These are phyloP conservation scores for Raphanus raphanistrum DNA, from an alignment of 345 rosid genomes.

Conservation along the genomic window DNA sequence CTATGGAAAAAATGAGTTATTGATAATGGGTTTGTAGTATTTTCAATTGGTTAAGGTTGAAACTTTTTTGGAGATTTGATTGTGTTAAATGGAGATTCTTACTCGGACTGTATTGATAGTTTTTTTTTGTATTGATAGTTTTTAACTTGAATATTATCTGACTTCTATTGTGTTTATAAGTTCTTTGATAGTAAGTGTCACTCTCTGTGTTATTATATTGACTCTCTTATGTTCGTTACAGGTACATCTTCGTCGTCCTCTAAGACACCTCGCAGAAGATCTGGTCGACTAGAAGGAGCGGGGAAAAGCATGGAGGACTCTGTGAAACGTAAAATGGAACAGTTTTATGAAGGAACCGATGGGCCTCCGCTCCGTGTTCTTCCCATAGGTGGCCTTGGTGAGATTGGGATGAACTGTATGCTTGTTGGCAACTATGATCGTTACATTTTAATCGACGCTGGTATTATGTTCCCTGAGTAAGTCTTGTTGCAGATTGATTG, in stretches of 20 bases:
- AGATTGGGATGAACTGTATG: constrained; percentile 99
- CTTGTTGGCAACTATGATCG: constrained; percentile 95
- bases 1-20: neutral
- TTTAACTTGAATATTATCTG: neutral
- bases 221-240: neutral
- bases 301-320: constrained; percentile 97
- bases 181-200: neutral
- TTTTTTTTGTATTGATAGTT: neutral
- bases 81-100: neutral
- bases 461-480: constrained; percentile 99
- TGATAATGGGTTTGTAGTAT: constrained; percentile 15
- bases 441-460: constrained; percentile 89
- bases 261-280: constrained; percentile 53
- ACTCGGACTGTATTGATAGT: neutral
- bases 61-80: constrained; percentile 15
- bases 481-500: constrained; percentile 28
- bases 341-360: constrained; percentile 83
- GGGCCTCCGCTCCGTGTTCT: constrained; percentile 96
- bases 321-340: constrained; percentile 93
- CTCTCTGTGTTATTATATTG: neutral
- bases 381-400: constrained; percentile 98
- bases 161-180: neutral
- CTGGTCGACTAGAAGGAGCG: constrained; percentile 70
- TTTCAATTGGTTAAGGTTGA: neutral
- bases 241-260: constrained; percentile 51